Conservation (phyloP, 2,329 filamentous ascomycete genomes). For the Elsinoe necatrix region DNA sequence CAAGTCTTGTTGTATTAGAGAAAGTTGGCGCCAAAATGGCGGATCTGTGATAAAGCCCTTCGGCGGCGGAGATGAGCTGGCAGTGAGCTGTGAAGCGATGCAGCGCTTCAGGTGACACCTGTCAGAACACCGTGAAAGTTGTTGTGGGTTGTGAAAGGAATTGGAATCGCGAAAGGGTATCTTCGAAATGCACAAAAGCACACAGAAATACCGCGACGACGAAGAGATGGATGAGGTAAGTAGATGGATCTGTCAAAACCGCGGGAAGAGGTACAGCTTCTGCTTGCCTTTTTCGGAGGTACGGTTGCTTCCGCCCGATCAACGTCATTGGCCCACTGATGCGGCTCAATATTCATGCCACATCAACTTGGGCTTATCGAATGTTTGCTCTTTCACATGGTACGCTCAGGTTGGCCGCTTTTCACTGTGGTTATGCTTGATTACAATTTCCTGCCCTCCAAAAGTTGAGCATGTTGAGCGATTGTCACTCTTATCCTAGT, state of each 20-base stretch:
- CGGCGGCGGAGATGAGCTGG: slow-evolving; percentile 5
- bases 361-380: neutral
- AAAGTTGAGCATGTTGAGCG: too few species aligned
- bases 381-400: neutral
- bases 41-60: neutral
- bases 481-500: neutral
- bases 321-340: slow-evolving; percentile 6
- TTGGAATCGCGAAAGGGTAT: slow-evolving; percentile 11
- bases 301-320: slow-evolving; percentile 2
- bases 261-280: slow-evolving; percentile 7
- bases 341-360: neutral
- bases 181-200: slow-evolving; percentile 9
- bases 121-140: neutral
- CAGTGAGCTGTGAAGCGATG: slow-evolving; percentile 12
- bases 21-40: neutral
- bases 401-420: neutral
- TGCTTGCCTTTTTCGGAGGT: slow-evolving; percentile 12
- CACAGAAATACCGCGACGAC: slow-evolving; percentile 11
- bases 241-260: neutral
- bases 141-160: neutral
- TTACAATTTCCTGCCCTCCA: too few species aligned
- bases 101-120: slow-evolving; percentile 4
- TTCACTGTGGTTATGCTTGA: neutral
- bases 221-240: neutral
- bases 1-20: neutral